phyloP scores from a whole-genome alignment of 2,329 filamentous ascomycete genomes.

The Trichoderma hamatum region DNA sequence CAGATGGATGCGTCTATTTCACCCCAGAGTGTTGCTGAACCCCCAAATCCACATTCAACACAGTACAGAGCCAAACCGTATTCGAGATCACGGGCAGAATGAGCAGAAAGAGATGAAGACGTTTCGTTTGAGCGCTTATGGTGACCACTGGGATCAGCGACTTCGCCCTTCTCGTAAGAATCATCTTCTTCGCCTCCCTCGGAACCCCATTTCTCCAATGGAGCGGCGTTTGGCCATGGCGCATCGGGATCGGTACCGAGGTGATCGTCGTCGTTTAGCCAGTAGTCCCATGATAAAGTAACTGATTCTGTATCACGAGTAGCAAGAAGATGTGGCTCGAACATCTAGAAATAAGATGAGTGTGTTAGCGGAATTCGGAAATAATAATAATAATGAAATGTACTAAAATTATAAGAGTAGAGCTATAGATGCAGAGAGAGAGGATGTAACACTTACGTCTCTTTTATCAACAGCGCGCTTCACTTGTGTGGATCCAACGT shows the following conservation, averaged over 20 bases:
- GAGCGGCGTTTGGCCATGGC: neutral
- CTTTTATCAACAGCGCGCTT: neutral
- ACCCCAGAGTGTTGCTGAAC: neutral
- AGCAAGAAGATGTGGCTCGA: neutral
- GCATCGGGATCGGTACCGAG: neutral
- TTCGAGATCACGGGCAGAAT: neutral
- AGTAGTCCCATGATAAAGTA: neutral
- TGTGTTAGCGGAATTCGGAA: neutral
- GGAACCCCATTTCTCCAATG: neutral
- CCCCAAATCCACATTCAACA: neutral
- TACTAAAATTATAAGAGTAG: neutral
- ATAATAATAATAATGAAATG: neutral
- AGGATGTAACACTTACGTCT: neutral
- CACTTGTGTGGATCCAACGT: neutral
- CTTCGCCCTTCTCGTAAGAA: neutral
- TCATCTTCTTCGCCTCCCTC: neutral
- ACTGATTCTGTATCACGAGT: neutral
- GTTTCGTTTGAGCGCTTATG: neutral
- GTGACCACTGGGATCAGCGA: neutral
- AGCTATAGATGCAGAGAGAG: neutral
- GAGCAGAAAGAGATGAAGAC: neutral
- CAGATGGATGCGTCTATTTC: neutral
- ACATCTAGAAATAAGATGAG: neutral
- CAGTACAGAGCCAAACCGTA: neutral
- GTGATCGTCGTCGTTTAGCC: neutral